Evolutionary conservation across 306 rosid genomes (phyloP).

Genomic region (Aeschynomene evenia): DNA sequence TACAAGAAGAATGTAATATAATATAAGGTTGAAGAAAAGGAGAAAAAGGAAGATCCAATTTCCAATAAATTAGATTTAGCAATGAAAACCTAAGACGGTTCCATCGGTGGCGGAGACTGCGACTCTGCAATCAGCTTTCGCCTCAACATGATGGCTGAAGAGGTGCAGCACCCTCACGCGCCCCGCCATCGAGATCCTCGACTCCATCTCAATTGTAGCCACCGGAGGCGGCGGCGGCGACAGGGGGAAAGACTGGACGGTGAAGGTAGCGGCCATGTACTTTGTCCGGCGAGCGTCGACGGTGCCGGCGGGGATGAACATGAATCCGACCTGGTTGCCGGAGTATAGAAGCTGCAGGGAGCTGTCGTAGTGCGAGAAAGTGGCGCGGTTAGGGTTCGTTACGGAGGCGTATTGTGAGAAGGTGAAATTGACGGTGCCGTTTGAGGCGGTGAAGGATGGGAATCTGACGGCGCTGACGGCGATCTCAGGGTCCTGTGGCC

Average conservation of each 20-base stretch:
- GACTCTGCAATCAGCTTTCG: constrained; percentile 58
- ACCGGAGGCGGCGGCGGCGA: constrained; percentile 21
- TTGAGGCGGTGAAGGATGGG: constrained; percentile 68
- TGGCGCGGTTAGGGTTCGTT: constrained; percentile 73
- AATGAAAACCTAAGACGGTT: constrained; percentile 78
- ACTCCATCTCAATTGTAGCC: constrained; percentile 69
- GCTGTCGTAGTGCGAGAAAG: constrained; percentile 81
- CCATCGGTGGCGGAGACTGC: constrained; percentile 64
- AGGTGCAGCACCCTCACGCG: constrained; percentile 73
- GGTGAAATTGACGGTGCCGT: constrained; percentile 70
- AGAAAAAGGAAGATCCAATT: no score
- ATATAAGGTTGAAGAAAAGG: no score
- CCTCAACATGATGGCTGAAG: constrained; percentile 72
- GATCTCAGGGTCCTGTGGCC: constrained; percentile 72
- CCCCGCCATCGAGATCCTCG: constrained; percentile 68
- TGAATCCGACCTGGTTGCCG: constrained; percentile 77
- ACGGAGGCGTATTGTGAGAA: constrained; percentile 86
- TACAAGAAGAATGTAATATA: not conserved
- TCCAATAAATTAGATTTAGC: constrained; percentile 62
- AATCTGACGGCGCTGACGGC: constrained; percentile 72
- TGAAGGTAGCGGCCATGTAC: constrained; percentile 75
- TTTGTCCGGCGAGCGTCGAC: constrained; percentile 67
- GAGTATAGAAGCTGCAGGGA: constrained; percentile 77
- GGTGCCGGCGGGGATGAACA: constrained; percentile 90
- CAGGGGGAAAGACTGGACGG: constrained; percentile 53